Conservation (phyloP, 192 early-diverging fungal species). For the Coemansia sp. region DNA sequence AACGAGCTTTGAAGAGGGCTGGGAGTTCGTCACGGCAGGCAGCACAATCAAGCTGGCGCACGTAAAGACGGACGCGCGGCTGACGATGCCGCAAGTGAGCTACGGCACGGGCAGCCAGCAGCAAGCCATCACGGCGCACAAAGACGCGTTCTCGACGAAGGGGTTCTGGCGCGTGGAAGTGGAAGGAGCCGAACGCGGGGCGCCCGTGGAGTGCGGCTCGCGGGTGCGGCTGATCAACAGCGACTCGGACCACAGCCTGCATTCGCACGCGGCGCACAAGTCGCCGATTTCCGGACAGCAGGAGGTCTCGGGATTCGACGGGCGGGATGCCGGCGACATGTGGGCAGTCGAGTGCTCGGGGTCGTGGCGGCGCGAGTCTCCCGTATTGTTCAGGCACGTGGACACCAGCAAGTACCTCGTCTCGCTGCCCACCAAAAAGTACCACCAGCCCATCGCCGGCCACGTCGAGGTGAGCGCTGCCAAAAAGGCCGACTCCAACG, state of each 20-base stretch:
- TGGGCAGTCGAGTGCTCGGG: conserved; percentile 43
- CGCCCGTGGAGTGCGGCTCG: conserved; percentile 20
- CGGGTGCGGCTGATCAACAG: conserved; percentile 39
- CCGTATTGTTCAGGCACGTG: conserved; percentile 33
- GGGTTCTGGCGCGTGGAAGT: conserved; percentile 34
- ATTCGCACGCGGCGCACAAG: conserved; percentile 40
- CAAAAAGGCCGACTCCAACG: conserved; percentile 26
- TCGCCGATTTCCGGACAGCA: conserved; percentile 47
- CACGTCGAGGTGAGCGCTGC: conserved; percentile 50
- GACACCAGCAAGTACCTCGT: conserved; percentile 37
- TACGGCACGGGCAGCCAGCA: conserved; percentile 55
- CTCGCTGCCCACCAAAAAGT: conserved; percentile 41
- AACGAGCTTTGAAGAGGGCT: conserved; percentile 22
- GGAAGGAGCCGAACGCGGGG: conserved; percentile 7
- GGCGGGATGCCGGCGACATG: conserved; percentile 42
- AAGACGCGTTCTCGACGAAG: conserved; percentile 21
- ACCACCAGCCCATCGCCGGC: conserved; percentile 43
- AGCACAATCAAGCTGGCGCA: conserved; percentile 48
- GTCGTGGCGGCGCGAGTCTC: conserved; percentile 30
- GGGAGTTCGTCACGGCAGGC: conserved; percentile 40
- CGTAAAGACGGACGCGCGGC: conserved; percentile 22
- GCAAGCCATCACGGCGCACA: conserved; percentile 40
- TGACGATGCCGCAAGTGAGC: conserved; percentile 50
- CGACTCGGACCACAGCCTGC: conserved; percentile 41
- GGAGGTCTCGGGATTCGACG: conserved; percentile 52